A percentile compares a stretch with the other conserved stretches of the same genome.
phyloP scores from a whole-genome alignment of 2,329 filamentous ascomycete genomes.

The Fusarium nematophilum region DNA sequence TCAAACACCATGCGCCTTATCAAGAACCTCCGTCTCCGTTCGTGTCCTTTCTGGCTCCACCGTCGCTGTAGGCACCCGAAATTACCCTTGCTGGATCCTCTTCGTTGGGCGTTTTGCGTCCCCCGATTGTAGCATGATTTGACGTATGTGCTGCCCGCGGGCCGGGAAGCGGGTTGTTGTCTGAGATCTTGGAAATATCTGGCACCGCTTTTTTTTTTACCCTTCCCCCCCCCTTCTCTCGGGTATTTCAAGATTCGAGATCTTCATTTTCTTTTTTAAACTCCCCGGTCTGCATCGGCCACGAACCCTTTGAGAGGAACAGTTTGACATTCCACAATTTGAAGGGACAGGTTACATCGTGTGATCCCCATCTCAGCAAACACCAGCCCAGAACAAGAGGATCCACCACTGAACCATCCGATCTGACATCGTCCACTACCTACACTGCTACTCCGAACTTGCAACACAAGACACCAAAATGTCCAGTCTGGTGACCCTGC shows the following conservation, averaged over 20 bases:
- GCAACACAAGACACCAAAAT: conserved; percentile 1
- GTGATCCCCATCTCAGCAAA: too few species aligned
- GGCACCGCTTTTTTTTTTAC: background rate
- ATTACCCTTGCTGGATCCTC: background rate
- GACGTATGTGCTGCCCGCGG: conserved; percentile 1
- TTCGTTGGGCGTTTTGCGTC: background rate
- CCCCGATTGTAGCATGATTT: conserved; percentile 11
- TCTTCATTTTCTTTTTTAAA: background rate
- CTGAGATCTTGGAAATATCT: conserved; percentile 7
- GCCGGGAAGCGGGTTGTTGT: background rate
- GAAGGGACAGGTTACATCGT: too few species aligned
- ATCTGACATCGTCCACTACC: background rate
- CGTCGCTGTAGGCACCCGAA: background rate
- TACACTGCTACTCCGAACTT: background rate
- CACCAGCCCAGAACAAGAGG: too few species aligned
- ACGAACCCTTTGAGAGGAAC: too few species aligned
- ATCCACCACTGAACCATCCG: too few species aligned
- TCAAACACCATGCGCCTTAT: too few species aligned
- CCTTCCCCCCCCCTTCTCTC: too few species aligned
- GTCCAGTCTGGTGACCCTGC: conserved; percentile 21
- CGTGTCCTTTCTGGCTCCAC: background rate
- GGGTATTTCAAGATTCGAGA: conserved; percentile 2
- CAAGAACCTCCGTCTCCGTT: too few species aligned
- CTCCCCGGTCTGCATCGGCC: too few species aligned
- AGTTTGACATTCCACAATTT: too few species aligned